Percentiles rank a stretch among this genome's conserved stretches.
These are phyloP conservation scores for Vinca major DNA, from an alignment of 305 asterid genomes.

Conservation along the genomic window DNA sequence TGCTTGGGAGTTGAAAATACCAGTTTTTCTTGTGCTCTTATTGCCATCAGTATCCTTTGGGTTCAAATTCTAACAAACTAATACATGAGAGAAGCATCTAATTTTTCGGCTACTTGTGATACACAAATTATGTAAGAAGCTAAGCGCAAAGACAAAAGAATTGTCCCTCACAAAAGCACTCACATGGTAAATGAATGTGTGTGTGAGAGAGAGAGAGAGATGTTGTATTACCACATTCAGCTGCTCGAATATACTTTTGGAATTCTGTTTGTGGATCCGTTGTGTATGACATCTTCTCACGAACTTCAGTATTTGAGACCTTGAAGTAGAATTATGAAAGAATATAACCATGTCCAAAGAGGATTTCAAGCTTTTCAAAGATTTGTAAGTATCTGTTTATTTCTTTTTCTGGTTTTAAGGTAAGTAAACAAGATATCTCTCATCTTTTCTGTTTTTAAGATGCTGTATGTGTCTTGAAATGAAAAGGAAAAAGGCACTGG, in stretches of 20 bases:
- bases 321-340: constrained; percentile 1
- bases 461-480: not conserved
- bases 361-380: not conserved
- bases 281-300: constrained; percentile 4
- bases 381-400: not conserved
- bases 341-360: not conserved
- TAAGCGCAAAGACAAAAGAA: not conserved
- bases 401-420: not conserved
- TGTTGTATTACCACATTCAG: constrained; percentile 2
- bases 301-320: constrained; percentile 10
- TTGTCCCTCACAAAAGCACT: not conserved
- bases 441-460: not conserved
- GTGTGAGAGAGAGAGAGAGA: not conserved
- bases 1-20: not conserved
- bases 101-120: not conserved
- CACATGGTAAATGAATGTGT: no score
- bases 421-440: not conserved
- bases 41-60: not conserved
- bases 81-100: not conserved
- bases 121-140: not conserved
- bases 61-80: not conserved
- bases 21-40: not conserved
- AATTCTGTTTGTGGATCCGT: not conserved
- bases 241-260: constrained; percentile 7
- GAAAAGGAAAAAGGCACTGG: not conserved